Evolutionary conservation across 495 filamentous ascomycete species (phyloP).

Genomic region (Aspergillus wentii): DNA sequence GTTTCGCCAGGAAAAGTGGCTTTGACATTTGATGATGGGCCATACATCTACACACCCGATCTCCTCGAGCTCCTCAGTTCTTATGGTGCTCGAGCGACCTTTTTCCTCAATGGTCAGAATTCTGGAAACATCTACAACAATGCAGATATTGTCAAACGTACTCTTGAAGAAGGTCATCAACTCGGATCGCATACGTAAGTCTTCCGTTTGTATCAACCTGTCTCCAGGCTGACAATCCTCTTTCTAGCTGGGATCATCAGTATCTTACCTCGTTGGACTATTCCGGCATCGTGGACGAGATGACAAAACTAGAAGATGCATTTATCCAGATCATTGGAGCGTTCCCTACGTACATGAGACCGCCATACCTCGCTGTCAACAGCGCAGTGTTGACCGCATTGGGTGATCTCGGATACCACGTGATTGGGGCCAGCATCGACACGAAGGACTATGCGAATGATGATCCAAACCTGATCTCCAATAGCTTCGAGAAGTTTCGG

Average conservation of each 20-base stretch:
- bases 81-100: constrained; percentile 61
- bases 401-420: constrained; percentile 34
- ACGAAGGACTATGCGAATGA: constrained; percentile 42
- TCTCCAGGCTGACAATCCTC: neutral
- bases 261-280: constrained; percentile 51
- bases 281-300: constrained; percentile 53
- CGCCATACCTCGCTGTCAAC: constrained; percentile 35
- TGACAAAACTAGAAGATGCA: constrained; percentile 66
- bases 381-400: constrained; percentile 21
- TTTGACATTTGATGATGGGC: constrained; percentile 76
- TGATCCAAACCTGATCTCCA: constrained; percentile 15
- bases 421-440: constrained; percentile 39
- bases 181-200: constrained; percentile 69
- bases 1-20: constrained; percentile 53
- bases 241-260: constrained; percentile 48
- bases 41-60: constrained; percentile 57
- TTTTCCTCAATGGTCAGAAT: constrained; percentile 69
- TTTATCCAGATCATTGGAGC: constrained; percentile 63
- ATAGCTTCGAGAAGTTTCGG: constrained; percentile 26
- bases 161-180: constrained; percentile 61
- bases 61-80: constrained; percentile 59
- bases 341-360: constrained; percentile 68
- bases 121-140: constrained; percentile 50
- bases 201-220: neutral
- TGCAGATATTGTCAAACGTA: constrained; percentile 55